Conservation (phyloP, 768 basidiomycete genomes). For the Suillus discolor region DNA sequence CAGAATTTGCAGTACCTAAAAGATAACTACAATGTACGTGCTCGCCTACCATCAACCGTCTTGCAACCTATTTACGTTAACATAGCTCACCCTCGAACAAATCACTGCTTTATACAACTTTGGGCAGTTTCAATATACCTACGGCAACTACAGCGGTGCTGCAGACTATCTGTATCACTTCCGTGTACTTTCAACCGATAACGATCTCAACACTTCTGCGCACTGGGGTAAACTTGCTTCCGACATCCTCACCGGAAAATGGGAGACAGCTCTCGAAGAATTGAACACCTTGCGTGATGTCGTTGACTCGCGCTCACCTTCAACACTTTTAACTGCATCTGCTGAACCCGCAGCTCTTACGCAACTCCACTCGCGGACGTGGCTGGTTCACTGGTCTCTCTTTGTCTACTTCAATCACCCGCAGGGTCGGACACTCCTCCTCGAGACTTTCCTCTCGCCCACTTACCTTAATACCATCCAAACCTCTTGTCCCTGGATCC, state of each 20-base stretch:
- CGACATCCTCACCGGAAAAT: conserved; percentile 92
- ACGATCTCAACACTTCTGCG: conserved; percentile 91
- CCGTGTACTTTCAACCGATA: conserved; percentile 93
- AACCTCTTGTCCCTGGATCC: conserved; percentile 91
- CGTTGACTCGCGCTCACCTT: conserved; percentile 77
- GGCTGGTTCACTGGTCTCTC: conserved; percentile 97
- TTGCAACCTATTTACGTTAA: conserved; percentile 7
- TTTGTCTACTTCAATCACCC: conserved; percentile 99
- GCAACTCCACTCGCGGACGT: conserved; percentile 92
- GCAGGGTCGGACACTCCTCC: conserved; percentile 85
- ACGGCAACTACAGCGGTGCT: conserved; percentile 94
- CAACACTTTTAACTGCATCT: conserved; percentile 46
- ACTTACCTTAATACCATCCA: conserved; percentile 99
- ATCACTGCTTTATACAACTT: conserved; percentile 97
- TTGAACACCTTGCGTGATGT: conserved; percentile 93
- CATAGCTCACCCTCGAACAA: conserved; percentile 90
- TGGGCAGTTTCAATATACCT: conserved; percentile 98
- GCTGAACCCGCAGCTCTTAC: conserved; percentile 71
- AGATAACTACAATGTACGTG: conserved; percentile 83
- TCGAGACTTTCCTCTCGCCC: conserved; percentile 95
- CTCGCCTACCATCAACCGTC: conserved; percentile 7
- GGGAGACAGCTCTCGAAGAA: conserved; percentile 94
- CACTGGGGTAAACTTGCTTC: conserved; percentile 99
- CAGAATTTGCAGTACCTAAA: conserved; percentile 95
- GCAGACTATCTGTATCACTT: conserved; percentile 99